Base-by-base conservation (phyloP, 768 basidiomycete species). In the Leccinum arenicola region DNA sequence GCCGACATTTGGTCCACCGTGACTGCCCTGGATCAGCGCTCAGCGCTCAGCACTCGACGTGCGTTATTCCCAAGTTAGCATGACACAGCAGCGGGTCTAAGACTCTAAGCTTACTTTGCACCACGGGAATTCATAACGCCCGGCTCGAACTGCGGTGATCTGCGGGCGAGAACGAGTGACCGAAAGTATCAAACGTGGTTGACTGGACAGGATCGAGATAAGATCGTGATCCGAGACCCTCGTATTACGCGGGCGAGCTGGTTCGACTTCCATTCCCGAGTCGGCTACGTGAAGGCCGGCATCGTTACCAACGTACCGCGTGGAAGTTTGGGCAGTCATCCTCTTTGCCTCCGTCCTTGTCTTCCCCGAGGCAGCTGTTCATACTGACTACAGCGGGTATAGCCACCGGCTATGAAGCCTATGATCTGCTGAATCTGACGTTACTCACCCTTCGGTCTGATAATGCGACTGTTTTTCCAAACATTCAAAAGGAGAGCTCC, bases 401-500 rank as follows among this genome's bases (percentile, higher is more conserved):
- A 40, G 40, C 40, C 40, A 40, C 36, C 55, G 23, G 33, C 6
- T 8, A 0, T n/a, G n/a, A n/a, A n/a, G n/a, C n/a, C n/a, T n/a
- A n/a, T 19, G 27, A 21, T 33, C 4, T 27, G 4, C 25, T 33
- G 33, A 29, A 19, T 52, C 56, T 15, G 43, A 45, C 43, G 17
- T 40, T 19, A 40, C 40, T 21, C 14, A 31, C 4, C 31, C 10
- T 31, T 10, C 27, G 29, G 17, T 36, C 35, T 14, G 15, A 38
- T 15, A 8, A 14, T 3, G 36, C 36, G 17, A 15, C 15, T 17
- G 6, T 38, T 14, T 36, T 9, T 7, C n/a, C 31, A 19, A 11
- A 25, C 60, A 33, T 68, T 60, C 47, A 72, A 68, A 67, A 48
- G 54, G 27, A 35, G 50, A 35, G 40, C 17, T 10, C 9, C 17